These are phyloP conservation scores for Lepidium didymum DNA, from an alignment of 345 rosid genomes.

Conservation along the genomic window DNA sequence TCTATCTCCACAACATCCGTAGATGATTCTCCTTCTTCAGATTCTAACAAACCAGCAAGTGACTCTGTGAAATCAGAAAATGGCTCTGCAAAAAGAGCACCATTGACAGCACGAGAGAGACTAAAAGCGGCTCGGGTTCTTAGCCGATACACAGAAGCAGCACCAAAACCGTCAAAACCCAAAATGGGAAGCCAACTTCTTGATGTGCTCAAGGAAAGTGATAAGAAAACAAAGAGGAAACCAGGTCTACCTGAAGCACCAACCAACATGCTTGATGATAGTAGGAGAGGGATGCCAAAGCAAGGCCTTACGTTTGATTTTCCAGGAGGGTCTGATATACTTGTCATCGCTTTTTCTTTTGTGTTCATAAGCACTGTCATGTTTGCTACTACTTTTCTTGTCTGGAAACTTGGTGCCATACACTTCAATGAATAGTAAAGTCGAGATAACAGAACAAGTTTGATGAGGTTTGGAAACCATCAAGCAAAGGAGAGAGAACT, in stretches of 20 bases:
- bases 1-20: conserved; percentile 7
- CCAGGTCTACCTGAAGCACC: conserved; percentile 88
- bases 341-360: conserved; percentile 57
- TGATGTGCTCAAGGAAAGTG: conserved; percentile 70
- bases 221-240: conserved; percentile 56
- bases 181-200: conserved; percentile 69
- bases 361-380: conserved; percentile 78
- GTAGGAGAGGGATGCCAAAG: conserved; percentile 79
- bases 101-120: conserved; percentile 81
- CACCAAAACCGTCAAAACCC: conserved; percentile 45
- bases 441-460: conserved; percentile 9
- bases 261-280: conserved; percentile 77
- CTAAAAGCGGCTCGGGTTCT: conserved; percentile 85
- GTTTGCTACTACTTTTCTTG: conserved; percentile 78
- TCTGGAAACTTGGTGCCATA: conserved; percentile 92
- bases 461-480: background rate
- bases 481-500: background rate
- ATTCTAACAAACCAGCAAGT: conserved; percentile 23
- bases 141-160: conserved; percentile 48
- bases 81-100: conserved; percentile 41
- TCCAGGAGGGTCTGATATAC: conserved; percentile 71
- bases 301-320: conserved; percentile 64
- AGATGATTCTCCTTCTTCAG: background rate
- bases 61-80: conserved; percentile 24
- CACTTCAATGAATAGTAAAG: conserved; percentile 63